Base-by-base conservation (phyloP, 2,329 filamentous ascomycete species). In the Colletotrichum siamense region DNA sequence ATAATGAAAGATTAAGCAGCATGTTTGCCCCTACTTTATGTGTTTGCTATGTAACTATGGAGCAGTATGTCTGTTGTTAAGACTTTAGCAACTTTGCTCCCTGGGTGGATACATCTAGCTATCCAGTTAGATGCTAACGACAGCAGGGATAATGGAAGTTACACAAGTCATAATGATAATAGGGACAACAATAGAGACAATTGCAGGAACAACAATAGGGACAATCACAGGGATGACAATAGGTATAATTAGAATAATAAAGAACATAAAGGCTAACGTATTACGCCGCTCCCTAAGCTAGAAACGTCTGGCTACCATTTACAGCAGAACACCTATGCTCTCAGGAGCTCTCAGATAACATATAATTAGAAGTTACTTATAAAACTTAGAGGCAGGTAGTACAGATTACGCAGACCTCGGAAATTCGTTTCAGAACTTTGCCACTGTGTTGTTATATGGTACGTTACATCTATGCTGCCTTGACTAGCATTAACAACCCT, bases 61-160 rank as follows among this genome's bases (percentile, higher is more conserved):
- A 24, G 18, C 18, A 49, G 18, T n/a, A 49, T 0, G 2, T 49
- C 39, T 49, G 3, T n/a, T 12, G 9, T 49, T n/a, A 2, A n/a
- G 2, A 4, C 18, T 44, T 49, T 49, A 3, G 2, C 1, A 12
- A 49, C 39, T n/a, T 49, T 49, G 39, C 39, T n/a, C 39, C 9
- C 9, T n/a, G 6, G 18, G 39, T 6, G 18, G 39, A n/a, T 7
- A n/a, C 18, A 49, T 49, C 39, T n/a, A 49, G 18, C 18, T 12
- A 0, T 49, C 0, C 3, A 49, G 39, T 10, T 2, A 2, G 18
- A 49, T n/a, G 18, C 39, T 49, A 1, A 49, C 0, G 9, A 49
- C 4, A 4, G 39, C 39, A 49, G 39, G 18, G 18, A 49, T 12
- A 12, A 49, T 0, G 2, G 6, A 2, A n/a, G 18, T 49, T n/a